A percentile compares a stretch with the other conserved stretches of the same genome.
phyloP scores from a whole-genome alignment of 371 early-diverging fungal species.

The Mucor indicus region DNA sequence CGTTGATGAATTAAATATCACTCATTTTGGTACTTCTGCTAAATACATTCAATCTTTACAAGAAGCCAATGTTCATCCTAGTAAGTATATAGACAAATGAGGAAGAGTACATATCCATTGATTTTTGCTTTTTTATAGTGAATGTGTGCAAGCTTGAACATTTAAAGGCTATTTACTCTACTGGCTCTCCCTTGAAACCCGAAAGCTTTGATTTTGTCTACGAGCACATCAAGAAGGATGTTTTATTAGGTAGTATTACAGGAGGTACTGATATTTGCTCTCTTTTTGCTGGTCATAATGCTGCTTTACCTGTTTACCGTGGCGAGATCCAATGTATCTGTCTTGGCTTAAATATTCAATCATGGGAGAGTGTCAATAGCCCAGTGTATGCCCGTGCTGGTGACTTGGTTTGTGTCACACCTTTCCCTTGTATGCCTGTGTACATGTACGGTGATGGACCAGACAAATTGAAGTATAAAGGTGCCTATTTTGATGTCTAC shows the following conservation, averaged over 20 bases:
- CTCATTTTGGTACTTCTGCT: constrained; percentile 92
- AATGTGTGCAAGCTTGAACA: constrained; percentile 50
- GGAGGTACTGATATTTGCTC: constrained; percentile 98
- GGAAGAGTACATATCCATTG: not conserved
- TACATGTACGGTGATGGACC: constrained; percentile 84
- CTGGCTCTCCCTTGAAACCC: constrained; percentile 92
- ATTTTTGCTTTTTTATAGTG: constrained; percentile 15
- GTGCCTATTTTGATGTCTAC: constrained; percentile 89
- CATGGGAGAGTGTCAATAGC: constrained; percentile 75
- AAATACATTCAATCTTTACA: constrained; percentile 93
- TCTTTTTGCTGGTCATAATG: constrained; percentile 88
- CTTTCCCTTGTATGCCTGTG: constrained; percentile 98
- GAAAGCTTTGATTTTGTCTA: constrained; percentile 92
- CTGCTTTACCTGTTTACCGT: constrained; percentile 84
- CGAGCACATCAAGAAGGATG: constrained; percentile 72
- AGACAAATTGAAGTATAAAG: constrained; percentile 69
- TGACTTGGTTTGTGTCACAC: constrained; percentile 88
- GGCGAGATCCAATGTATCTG: constrained; percentile 94
- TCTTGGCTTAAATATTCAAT: constrained; percentile 93
- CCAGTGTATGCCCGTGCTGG: constrained; percentile 76
- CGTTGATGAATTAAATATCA: constrained; percentile 74
- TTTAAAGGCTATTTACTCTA: constrained; percentile 86
- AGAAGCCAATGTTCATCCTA: constrained; percentile 70
- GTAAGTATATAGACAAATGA: constrained; percentile 22
- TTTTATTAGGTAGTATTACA: constrained; percentile 90